Percentiles rank a stretch among this genome's conserved stretches.
These are phyloP conservation scores for Exophiala viscosa DNA, from an alignment of 2,329 filamentous ascomycete genomes.

Conservation along the genomic window DNA sequence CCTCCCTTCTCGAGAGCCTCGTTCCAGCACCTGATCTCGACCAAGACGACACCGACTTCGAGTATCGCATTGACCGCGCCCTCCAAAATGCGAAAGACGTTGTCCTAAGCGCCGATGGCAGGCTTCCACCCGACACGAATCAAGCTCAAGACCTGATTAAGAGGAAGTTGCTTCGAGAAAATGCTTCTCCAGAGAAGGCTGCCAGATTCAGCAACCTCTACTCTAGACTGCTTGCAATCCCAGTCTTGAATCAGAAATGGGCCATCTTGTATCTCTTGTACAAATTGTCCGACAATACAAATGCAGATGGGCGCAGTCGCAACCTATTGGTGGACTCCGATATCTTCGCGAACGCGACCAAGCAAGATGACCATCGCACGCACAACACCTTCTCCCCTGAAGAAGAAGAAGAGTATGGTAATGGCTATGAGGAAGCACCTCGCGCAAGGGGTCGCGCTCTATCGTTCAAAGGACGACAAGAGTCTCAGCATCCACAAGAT, in stretches of 20 bases:
- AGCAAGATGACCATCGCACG: constrained; percentile 11
- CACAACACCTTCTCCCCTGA: constrained; percentile 8
- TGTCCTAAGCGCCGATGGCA: constrained; percentile 36
- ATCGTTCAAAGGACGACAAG: constrained; percentile 2
- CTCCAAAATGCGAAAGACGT: constrained; percentile 49
- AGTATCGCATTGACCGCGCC: constrained; percentile 65
- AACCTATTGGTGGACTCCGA: constrained; percentile 39
- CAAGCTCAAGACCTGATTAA: constrained; percentile 93
- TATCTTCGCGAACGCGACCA: constrained; percentile 31
- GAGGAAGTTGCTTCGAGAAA: constrained; percentile 75
- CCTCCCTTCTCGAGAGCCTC: constrained; percentile 71
- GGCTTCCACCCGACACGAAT: constrained; percentile 57
- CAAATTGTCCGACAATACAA: constrained; percentile 67
- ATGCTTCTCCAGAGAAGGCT: constrained; percentile 69
- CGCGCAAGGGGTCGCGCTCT: background rate
- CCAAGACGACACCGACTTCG: constrained; percentile 64
- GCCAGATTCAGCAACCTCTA: constrained; percentile 87
- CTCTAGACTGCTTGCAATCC: constrained; percentile 80
- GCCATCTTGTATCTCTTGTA: constrained; percentile 89
- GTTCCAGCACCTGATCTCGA: constrained; percentile 60
- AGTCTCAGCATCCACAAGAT: constrained; percentile 3
- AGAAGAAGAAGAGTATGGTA: constrained; percentile 15
- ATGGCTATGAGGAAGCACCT: background rate
- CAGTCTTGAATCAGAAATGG: constrained; percentile 94
- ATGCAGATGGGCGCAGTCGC: constrained; percentile 46